These are phyloP conservation scores for Beauveria caledonica DNA, from an alignment of 2,329 filamentous ascomycete genomes.

Conservation along the genomic window DNA sequence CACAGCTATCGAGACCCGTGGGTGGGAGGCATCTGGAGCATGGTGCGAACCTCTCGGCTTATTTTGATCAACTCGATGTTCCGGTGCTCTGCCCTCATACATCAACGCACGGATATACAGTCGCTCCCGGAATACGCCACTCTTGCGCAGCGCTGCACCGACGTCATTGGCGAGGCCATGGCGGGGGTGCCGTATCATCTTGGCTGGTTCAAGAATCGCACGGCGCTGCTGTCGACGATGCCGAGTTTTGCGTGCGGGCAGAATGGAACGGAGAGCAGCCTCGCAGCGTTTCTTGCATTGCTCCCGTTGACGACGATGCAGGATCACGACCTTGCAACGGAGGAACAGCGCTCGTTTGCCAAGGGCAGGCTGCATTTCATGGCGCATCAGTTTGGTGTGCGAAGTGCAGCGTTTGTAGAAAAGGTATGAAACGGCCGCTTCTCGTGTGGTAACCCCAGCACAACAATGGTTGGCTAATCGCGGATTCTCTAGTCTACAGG, in stretches of 20 bases:
- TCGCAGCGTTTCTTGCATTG: not conserved
- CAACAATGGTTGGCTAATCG: too few relatives aligned
- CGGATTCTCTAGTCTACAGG: not conserved
- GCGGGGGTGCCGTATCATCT: not conserved
- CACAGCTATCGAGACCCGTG: not conserved
- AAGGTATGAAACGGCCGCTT: not conserved
- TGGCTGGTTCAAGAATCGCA: constrained; percentile 1
- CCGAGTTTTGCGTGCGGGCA: constrained; percentile 1
- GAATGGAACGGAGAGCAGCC: not conserved
- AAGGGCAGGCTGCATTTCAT: not conserved
- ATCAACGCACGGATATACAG: not conserved
- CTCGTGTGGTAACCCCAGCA: not conserved
- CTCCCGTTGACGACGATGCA: not conserved
- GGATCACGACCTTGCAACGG: not conserved
- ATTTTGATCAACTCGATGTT: not conserved
- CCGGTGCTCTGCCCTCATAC: not conserved
- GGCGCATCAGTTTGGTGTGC: not conserved
- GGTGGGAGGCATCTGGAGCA: not conserved
- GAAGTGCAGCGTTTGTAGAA: not conserved
- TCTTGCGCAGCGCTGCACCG: not conserved
- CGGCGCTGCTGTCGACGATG: not conserved
- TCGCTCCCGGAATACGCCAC: not conserved
- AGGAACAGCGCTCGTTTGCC: not conserved
- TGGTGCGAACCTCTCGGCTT: not conserved
- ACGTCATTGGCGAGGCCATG: not conserved